Conservation (phyloP, 345 rosid genomes). For the Lumnitzera racemosa region DNA sequence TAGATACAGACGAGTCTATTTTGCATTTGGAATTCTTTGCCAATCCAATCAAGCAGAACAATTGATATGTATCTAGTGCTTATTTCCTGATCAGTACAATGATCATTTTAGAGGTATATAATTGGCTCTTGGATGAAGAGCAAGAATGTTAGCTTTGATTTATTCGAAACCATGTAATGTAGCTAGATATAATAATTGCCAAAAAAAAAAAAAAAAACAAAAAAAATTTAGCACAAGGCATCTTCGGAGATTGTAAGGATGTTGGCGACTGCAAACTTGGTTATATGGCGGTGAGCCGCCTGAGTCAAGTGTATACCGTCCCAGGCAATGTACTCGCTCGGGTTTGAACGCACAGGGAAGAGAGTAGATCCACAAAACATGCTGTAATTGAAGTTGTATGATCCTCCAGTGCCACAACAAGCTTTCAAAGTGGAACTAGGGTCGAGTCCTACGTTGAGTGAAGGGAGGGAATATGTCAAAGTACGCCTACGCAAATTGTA, state of each 20-base stretch:
- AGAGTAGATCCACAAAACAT: constrained; percentile 10
- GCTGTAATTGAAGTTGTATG: constrained; percentile 8
- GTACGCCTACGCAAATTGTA: no score
- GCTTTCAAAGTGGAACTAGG: constrained; percentile 5
- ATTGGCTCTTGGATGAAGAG: no score
- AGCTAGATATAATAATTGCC: no score
- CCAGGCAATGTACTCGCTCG: constrained; percentile 13
- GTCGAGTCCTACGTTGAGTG: constrained; percentile 3
- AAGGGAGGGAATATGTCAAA: neutral
- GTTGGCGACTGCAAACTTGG: constrained; percentile 2
- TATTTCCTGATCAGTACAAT: no score
- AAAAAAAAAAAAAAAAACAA: no score
- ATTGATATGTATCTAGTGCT: no score
- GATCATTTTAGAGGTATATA: no score
- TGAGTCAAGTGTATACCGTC: constrained; percentile 19
- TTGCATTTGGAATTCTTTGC: no score
- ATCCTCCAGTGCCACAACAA: constrained; percentile 17
- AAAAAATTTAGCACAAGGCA: neutral
- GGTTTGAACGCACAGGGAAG: constrained; percentile 9
- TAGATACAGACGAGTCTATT: no score
- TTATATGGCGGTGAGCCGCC: constrained; percentile 4
- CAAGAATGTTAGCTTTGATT: no score
- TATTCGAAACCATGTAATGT: no score
- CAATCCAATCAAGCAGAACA: no score
- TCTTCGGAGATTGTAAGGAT: neutral